Percentiles rank a stretch among this genome's conserved stretches.
phyloP scores from a whole-genome alignment of 495 filamentous ascomycete species.

The Poronia punctata region DNA sequence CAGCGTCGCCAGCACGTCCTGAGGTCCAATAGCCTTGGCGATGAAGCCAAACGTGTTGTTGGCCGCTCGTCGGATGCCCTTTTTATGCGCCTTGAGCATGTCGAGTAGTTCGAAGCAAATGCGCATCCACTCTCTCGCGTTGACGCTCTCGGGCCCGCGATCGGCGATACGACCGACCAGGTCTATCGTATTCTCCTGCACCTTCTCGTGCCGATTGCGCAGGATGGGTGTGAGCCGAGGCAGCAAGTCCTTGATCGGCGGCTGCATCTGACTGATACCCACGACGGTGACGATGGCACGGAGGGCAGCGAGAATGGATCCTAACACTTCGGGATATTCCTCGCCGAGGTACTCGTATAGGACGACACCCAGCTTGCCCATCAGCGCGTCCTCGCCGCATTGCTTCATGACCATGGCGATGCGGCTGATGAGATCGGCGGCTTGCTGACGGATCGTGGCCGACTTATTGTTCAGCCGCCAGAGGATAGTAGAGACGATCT shows the following conservation, averaged over 20 bases:
- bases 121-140: constrained; percentile 98
- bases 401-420: constrained; percentile 99
- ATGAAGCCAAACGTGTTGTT: constrained; percentile 99
- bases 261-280: constrained; percentile 97
- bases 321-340: constrained; percentile 97
- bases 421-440: constrained; percentile 90
- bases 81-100: constrained; percentile 99
- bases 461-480: constrained; percentile 98
- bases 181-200: constrained; percentile 99
- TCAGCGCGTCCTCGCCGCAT: constrained; percentile 88
- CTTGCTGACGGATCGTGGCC: constrained; percentile 91
- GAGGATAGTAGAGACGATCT: constrained; percentile 94
- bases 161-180: constrained; percentile 97
- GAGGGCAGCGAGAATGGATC: constrained; percentile 91
- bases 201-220: constrained; percentile 98
- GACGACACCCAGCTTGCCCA: constrained; percentile 94
- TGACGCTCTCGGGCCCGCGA: constrained; percentile 90
- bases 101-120: constrained; percentile 99
- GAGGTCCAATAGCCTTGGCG: constrained; percentile 96
- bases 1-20: constrained; percentile 91
- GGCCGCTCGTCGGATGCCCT: constrained; percentile 94
- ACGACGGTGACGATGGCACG: constrained; percentile 97
- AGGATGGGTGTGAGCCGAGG: constrained; percentile 94
- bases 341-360: constrained; percentile 98
- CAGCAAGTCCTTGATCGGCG: constrained; percentile 94